Evolutionary conservation across 257 asterid genomes (phyloP).

Genomic region (Handroanthus guayacan): DNA sequence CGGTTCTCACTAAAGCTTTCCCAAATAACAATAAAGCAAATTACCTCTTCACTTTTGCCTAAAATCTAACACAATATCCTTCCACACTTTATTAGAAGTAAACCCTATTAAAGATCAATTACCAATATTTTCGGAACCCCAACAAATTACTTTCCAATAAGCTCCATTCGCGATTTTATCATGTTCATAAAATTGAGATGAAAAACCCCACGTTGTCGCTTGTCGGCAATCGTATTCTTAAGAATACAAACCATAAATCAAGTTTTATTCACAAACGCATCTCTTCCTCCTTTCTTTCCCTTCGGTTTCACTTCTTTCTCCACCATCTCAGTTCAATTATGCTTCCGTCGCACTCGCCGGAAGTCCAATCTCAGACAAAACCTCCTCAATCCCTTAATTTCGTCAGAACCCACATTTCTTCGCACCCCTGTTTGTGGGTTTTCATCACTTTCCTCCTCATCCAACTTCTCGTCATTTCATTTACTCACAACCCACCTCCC

Average conservation of each 20-base stretch:
- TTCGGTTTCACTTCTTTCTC: neutral
- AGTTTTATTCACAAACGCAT: neutral
- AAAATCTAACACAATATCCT: neutral
- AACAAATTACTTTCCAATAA: neutral
- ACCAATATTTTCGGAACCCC: neutral
- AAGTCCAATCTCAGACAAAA: constrained; percentile 39
- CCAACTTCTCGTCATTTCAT: constrained; percentile 40
- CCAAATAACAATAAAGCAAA: neutral
- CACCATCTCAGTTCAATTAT: constrained; percentile 4
- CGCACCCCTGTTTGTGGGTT: constrained; percentile 47
- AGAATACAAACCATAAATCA: neutral
- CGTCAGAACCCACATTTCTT: constrained; percentile 35
- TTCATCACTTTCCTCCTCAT: constrained; percentile 39
- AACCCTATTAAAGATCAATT: neutral
- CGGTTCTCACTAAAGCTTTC: neutral
- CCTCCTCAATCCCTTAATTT: constrained; percentile 25
- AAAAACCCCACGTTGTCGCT: constrained; percentile 26
- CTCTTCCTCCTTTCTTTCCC: neutral
- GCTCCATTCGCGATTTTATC: neutral
- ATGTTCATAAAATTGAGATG: neutral
- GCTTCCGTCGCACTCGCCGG: constrained; percentile 35
- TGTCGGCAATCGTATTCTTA: constrained; percentile 23
- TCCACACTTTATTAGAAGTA: neutral
- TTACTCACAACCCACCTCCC: constrained; percentile 42
- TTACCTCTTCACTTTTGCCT: constrained; percentile 5